phyloP scores from a whole-genome alignment of 1,139 yeast genomes.

The Petasospora rhodanensis region DNA sequence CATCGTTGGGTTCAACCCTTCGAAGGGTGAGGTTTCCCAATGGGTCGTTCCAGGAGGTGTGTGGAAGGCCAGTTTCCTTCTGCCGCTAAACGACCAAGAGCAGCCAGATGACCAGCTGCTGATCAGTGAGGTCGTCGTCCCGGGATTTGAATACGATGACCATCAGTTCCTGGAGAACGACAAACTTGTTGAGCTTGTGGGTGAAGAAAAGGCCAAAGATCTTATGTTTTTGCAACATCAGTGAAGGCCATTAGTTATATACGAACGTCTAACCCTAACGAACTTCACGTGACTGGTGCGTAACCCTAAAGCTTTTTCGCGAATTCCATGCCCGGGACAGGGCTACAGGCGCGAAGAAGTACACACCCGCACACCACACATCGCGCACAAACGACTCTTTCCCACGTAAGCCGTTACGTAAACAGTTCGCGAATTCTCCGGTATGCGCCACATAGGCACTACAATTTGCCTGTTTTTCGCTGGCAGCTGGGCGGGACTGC shows the following conservation, averaged over 20 bases:
- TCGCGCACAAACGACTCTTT: constrained; percentile 4
- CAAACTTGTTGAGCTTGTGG: constrained; percentile 33
- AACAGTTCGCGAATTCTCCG: no score
- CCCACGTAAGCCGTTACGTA: constrained; percentile 8
- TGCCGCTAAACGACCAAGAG: constrained; percentile 29
- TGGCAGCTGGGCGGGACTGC: no score
- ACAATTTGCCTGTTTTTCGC: no score
- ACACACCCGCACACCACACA: constrained; percentile 2
- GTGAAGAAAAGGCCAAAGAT: constrained; percentile 30
- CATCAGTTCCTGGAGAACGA: constrained; percentile 37
- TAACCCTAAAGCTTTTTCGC: no score
- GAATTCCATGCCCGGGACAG: no score
- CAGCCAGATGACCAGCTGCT: constrained; percentile 35
- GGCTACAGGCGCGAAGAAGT: no score
- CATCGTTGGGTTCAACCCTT: constrained; percentile 41
- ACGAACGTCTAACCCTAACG: no score
- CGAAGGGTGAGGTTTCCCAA: constrained; percentile 41
- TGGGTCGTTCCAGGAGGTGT: constrained; percentile 56
- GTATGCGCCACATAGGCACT: no score
- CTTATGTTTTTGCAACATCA: constrained; percentile 27
- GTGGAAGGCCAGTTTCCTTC: constrained; percentile 44
- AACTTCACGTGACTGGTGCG: no score
- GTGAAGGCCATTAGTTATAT: no score
- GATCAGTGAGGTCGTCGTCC: constrained; percentile 50
- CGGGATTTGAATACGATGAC: constrained; percentile 50